Percentiles rank a stretch among this genome's conserved stretches.
Evolutionary conservation across 148 eudicot species (phyloP).

Genomic region (Mesembryanthemum crystallinum): DNA sequence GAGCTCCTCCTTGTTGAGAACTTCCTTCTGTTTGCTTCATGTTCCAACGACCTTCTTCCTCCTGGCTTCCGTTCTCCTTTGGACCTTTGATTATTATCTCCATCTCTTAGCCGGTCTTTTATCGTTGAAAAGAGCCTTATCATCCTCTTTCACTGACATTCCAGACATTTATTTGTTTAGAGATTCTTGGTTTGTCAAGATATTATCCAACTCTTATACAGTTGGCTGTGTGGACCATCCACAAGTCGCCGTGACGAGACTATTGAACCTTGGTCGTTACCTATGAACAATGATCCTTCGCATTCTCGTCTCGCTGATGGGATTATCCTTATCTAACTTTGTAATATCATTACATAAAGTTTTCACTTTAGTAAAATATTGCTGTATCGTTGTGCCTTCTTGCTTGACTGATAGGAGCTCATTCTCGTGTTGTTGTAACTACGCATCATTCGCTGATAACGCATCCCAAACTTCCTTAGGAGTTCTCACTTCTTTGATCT

Average conservation of each 20-base stretch:
- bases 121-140: neutral
- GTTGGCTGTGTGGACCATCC: no score
- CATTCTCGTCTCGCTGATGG: neutral
- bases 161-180: neutral
- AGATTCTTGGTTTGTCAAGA: constrained; percentile 8
- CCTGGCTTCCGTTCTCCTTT: no score
- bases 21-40: neutral
- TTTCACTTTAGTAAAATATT: constrained; percentile 5
- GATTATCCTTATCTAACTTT: neutral
- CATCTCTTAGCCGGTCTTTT: neutral
- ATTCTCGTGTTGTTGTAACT: neutral
- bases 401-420: neutral
- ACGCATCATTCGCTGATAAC: neutral
- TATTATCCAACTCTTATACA: neutral
- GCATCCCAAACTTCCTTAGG: constrained; percentile 7
- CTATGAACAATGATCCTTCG: neutral
- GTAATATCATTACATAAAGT: neutral
- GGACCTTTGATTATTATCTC: no score
- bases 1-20: neutral
- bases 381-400: neutral
- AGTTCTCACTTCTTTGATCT: neutral
- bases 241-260: neutral
- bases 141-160: neutral
- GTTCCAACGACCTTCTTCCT: no score
- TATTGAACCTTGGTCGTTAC: neutral